These are phyloP conservation scores for Alternaria sp. DNA, from an alignment of 2,329 filamentous ascomycete species.

Conservation along the genomic window DNA sequence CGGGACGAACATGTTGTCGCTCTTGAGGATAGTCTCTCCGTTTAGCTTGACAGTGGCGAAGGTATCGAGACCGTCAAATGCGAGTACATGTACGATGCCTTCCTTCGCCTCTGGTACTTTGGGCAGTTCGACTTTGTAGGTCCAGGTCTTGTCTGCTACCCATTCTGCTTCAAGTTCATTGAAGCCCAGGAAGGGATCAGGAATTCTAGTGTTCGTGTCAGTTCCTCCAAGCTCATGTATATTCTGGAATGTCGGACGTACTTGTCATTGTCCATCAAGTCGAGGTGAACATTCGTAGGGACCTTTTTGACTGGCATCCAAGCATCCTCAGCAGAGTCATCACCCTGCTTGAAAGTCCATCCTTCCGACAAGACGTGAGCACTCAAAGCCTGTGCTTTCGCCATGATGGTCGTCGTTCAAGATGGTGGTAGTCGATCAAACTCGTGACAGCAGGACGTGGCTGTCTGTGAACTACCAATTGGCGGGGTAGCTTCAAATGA, in stretches of 20 bases:
- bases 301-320: slow-evolving; percentile 55
- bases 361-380: slow-evolving; percentile 47
- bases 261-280: slow-evolving; percentile 56
- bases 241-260: slow-evolving; percentile 30
- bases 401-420: slow-evolving; percentile 26
- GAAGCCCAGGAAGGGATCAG: slow-evolving; percentile 58
- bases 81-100: slow-evolving; percentile 55
- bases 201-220: slow-evolving; percentile 47
- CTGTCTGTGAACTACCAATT: slow-evolving; percentile 1
- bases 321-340: slow-evolving; percentile 46
- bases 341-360: slow-evolving; percentile 56
- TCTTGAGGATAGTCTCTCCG: slow-evolving; percentile 58
- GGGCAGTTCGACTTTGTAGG: slow-evolving; percentile 54
- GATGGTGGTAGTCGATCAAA: no score
- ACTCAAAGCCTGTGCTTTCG: slow-evolving; percentile 28
- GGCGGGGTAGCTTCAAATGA: slow-evolving; percentile 11
- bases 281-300: slow-evolving; percentile 57
- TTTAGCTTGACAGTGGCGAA: slow-evolving; percentile 66
- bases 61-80: slow-evolving; percentile 70
- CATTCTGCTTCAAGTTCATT: slow-evolving; percentile 59
- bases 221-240: neutral
- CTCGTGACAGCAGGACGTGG: no score
- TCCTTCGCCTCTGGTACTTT: slow-evolving; percentile 31
- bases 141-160: slow-evolving; percentile 58
- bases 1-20: slow-evolving; percentile 70